Base-by-base conservation (phyloP, 2,329 filamentous ascomycete species). In the Annulohypoxylon truncatum region DNA sequence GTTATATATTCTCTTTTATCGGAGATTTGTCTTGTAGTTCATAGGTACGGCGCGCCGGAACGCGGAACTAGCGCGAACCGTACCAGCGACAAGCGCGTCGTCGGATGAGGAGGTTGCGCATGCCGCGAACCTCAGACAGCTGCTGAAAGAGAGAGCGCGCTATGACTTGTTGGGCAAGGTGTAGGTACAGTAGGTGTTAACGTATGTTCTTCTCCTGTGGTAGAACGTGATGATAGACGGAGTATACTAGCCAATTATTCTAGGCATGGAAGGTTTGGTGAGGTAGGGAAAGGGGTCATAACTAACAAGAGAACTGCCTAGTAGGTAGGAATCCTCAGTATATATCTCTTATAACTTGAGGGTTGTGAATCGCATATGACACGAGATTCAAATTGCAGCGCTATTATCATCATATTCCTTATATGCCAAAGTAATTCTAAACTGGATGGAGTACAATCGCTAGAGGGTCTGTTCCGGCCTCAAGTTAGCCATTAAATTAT, bases 1-100 rank as follows among this genome's bases (percentile, higher is more conserved):
- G 2, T 4, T 3, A n/a, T 35, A n/a, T 38, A 3, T 15, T 35
- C 5, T 40, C 10, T 55, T 63, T n/a, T n/a, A n/a, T n/a, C 64
- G 64, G 64, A 52, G 64, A 64, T 62, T 66, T 66, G 33, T 40
- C 46, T 42, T 26, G 20, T 38, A 26, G 20, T 20, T 54, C 15
- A 48, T 60, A 66, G 54, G 59, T 20, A 47, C 22, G 59, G 58
- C 22, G 46, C n/a, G 54, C n/a, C 42, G 35, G 31, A 53, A 42
- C 40, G 48, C 54, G 61, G 48, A 28, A 28, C 28, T 48, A 57
- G 53, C 61, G 20, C 18, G 24, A 42, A 18, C 15, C 22, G 13
- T 33, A 33, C 54, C 40, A 50, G 38, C 29, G 31, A 48, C 28
- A 42, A 9, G 31, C 31, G 20, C 18, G 53, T 6, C 20, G 53